These are phyloP conservation scores for Botryobasidium botryosum DNA, from an alignment of 768 basidiomycete species.

Conservation along the genomic window DNA sequence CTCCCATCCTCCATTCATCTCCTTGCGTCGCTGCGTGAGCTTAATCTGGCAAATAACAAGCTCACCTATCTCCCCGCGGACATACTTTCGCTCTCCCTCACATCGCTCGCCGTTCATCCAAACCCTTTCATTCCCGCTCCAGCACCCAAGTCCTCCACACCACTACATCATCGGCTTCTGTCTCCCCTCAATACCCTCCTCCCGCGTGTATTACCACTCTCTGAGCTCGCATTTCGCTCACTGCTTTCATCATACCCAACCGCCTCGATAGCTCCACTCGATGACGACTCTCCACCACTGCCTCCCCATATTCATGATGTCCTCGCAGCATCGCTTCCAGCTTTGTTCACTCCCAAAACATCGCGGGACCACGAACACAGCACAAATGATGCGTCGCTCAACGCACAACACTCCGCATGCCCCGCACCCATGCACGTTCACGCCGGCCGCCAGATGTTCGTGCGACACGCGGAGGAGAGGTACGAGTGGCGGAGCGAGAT, in stretches of 20 bases:
- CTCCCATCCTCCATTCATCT: slow-evolving; percentile 47
- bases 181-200: slow-evolving; percentile 1
- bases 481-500: slow-evolving; percentile 45
- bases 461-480: slow-evolving; percentile 41
- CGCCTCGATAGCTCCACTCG: slow-evolving; percentile 13
- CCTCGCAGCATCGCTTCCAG: slow-evolving; percentile 16
- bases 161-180: slow-evolving; percentile 1
- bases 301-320: slow-evolving; percentile 12
- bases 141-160: slow-evolving; percentile 10
- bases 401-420: slow-evolving; percentile 4
- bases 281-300: not conserved
- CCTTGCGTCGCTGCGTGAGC: slow-evolving; percentile 35
- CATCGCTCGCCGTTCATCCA: slow-evolving; percentile 30
- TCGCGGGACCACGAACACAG: not conserved
- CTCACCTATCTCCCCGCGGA: slow-evolving; percentile 48
- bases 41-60: slow-evolving; percentile 45
- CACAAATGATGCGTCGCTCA: not conserved
- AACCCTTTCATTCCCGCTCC: slow-evolving; percentile 39
- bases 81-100: slow-evolving; percentile 38
- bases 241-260: slow-evolving; percentile 22
- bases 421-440: too few relatives aligned
- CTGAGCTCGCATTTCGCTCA: slow-evolving; percentile 23
- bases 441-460: too few relatives aligned
- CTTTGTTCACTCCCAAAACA: not conserved
- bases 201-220: slow-evolving; percentile 7